Conservation (phyloP, 495 filamentous ascomycete species). For the Tuber indicum region DNA sequence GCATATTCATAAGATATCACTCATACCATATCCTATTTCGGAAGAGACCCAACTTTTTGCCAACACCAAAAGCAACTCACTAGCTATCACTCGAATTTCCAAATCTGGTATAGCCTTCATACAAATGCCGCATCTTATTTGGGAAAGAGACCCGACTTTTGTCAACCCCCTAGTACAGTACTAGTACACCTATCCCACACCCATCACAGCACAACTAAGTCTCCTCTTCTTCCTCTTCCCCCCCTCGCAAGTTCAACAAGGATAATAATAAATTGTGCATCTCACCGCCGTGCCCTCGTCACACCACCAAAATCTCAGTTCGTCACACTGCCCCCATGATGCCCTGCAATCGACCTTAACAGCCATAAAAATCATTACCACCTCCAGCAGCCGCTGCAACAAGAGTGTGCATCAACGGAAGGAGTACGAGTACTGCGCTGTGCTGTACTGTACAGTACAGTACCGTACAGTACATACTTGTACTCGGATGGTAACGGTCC, state of each 20-base stretch:
- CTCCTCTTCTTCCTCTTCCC: not conserved
- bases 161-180: too few relatives aligned
- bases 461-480: not conserved
- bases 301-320: not conserved
- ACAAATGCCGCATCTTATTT: too few relatives aligned
- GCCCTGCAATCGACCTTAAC: not conserved
- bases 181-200: too few relatives aligned
- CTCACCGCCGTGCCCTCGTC: not conserved
- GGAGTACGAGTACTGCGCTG: not conserved
- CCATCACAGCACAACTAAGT: not conserved
- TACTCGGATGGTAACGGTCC: not conserved
- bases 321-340: not conserved
- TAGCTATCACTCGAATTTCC: too few relatives aligned
- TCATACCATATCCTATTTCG: too few relatives aligned
- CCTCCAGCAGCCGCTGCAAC: not conserved
- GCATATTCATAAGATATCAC: too few relatives aligned
- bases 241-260: not conserved
- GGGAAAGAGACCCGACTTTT: too few relatives aligned
- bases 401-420: not conserved
- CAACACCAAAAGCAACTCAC: too few relatives aligned
- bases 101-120: too few relatives aligned
- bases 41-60: too few relatives aligned
- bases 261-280: too few relatives aligned
- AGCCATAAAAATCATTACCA: not conserved
- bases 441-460: not conserved